Conservation (phyloP, 2,329 filamentous ascomycete genomes). For the Fusarium sp. region DNA sequence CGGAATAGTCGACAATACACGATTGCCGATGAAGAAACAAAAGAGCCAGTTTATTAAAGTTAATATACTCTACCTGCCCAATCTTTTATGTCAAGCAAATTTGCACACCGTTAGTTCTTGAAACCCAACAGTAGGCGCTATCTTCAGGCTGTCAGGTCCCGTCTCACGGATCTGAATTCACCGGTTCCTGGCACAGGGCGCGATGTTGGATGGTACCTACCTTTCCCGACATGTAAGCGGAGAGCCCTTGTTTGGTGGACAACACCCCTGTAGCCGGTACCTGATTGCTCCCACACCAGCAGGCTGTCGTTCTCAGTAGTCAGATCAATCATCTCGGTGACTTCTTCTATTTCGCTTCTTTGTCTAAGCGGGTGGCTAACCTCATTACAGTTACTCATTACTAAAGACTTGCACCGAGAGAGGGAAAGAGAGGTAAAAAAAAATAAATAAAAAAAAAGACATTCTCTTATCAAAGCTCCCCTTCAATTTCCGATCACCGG, state of each 20-base stretch:
- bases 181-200: constrained; percentile 38
- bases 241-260: constrained; percentile 38
- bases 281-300: constrained; percentile 41
- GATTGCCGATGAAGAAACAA: constrained; percentile 5
- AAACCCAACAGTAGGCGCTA: not conserved
- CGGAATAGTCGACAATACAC: not conserved
- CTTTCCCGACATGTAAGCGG: constrained; percentile 10
- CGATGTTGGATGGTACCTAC: constrained; percentile 6
- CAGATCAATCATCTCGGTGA: constrained; percentile 28
- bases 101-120: not conserved
- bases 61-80: not conserved
- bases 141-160: constrained; percentile 1
- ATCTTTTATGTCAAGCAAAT: constrained; percentile 3
- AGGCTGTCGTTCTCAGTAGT: constrained; percentile 4
- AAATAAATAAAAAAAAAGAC: not conserved
- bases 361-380: constrained; percentile 26
- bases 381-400: constrained; percentile 9
- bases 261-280: constrained; percentile 41
- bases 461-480: constrained; percentile 1
- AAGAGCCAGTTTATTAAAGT: not conserved
- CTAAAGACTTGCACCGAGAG: not conserved
- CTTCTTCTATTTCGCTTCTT: constrained; percentile 39
- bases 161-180: not conserved
- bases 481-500: constrained; percentile 19
- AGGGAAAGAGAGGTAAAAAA: no score